phyloP scores from a whole-genome alignment of 345 rosid genomes.

The Heritiera littoralis region DNA sequence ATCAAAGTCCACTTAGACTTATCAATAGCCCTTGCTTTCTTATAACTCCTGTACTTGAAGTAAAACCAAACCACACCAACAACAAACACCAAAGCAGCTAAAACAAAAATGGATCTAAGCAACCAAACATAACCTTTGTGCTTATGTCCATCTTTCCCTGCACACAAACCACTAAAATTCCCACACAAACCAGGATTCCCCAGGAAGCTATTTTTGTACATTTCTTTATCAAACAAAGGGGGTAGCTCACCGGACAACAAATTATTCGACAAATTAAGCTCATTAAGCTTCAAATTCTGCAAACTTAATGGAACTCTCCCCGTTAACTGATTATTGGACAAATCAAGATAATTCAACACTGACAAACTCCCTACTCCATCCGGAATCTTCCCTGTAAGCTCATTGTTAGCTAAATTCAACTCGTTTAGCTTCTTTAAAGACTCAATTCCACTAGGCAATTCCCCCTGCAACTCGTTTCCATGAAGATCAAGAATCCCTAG shows the following conservation, averaged over 20 bases:
- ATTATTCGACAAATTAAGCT: slow-evolving; percentile 80
- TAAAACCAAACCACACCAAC: slow-evolving; percentile 82
- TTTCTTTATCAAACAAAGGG: slow-evolving; percentile 57
- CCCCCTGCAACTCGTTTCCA: slow-evolving; percentile 61
- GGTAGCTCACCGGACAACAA: slow-evolving; percentile 72
- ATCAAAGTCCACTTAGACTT: slow-evolving; percentile 91
- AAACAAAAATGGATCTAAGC: slow-evolving; percentile 65
- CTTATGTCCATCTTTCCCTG: slow-evolving; percentile 42
- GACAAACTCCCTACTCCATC: slow-evolving; percentile 65
- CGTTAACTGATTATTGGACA: slow-evolving; percentile 65
- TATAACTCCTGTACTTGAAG: slow-evolving; percentile 67
- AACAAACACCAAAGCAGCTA: slow-evolving; percentile 68
- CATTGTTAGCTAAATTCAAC: slow-evolving; percentile 68
- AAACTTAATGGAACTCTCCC: slow-evolving; percentile 71
- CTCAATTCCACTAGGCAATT: slow-evolving; percentile 56
- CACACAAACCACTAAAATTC: slow-evolving; percentile 65
- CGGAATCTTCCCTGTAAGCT: slow-evolving; percentile 65
- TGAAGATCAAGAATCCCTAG: slow-evolving; percentile 80
- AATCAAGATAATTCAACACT: slow-evolving; percentile 86
- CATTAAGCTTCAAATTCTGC: slow-evolving; percentile 88
- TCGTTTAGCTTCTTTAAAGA: slow-evolving; percentile 82
- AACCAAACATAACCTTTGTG: slow-evolving; percentile 71
- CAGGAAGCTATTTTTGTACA: slow-evolving; percentile 65
- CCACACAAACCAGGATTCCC: slow-evolving; percentile 92
- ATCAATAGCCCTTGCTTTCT: slow-evolving; percentile 65